Evolutionary conservation across 2,329 filamentous ascomycete species (phyloP).

Genomic region (Dactylellina haptotyla): DNA sequence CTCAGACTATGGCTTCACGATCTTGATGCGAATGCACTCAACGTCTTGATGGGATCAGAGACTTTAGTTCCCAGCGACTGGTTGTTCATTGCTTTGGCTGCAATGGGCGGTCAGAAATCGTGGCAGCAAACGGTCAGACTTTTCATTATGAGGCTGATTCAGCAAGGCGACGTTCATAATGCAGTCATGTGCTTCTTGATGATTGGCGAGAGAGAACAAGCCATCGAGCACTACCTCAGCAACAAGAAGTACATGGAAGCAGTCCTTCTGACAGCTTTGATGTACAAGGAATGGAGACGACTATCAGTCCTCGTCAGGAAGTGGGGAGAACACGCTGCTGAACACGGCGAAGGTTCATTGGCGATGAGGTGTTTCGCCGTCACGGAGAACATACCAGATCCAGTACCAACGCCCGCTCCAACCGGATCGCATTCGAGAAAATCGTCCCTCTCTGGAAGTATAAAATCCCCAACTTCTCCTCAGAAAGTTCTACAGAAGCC

Average conservation of each 20-base stretch:
- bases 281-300: conserved; percentile 90
- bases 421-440: conserved; percentile 46
- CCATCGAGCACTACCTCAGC: conserved; percentile 94
- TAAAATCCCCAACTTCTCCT: conserved; percentile 47
- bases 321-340: conserved; percentile 93
- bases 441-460: conserved; percentile 47
- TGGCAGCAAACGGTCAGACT: conserved; percentile 90
- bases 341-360: conserved; percentile 85
- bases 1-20: conserved; percentile 94
- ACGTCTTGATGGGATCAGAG: conserved; percentile 76
- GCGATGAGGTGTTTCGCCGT: conserved; percentile 64
- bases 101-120: conserved; percentile 79
- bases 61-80: conserved; percentile 94
- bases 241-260: conserved; percentile 93
- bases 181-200: conserved; percentile 92
- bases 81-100: conserved; percentile 93
- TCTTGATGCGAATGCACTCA: conserved; percentile 81
- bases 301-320: conserved; percentile 87
- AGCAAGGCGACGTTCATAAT: conserved; percentile 88
- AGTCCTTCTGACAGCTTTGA: conserved; percentile 83
- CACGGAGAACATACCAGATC: conserved; percentile 46
- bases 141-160: conserved; percentile 88
- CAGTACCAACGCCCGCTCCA: conserved; percentile 24
- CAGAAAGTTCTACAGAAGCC: conserved; percentile 48
- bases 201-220: conserved; percentile 90